A percentile compares a stretch with the other conserved stretches of the same genome.
phyloP scores from a whole-genome alignment of 2,329 filamentous ascomycete species.

The Alternaria arborescens region DNA sequence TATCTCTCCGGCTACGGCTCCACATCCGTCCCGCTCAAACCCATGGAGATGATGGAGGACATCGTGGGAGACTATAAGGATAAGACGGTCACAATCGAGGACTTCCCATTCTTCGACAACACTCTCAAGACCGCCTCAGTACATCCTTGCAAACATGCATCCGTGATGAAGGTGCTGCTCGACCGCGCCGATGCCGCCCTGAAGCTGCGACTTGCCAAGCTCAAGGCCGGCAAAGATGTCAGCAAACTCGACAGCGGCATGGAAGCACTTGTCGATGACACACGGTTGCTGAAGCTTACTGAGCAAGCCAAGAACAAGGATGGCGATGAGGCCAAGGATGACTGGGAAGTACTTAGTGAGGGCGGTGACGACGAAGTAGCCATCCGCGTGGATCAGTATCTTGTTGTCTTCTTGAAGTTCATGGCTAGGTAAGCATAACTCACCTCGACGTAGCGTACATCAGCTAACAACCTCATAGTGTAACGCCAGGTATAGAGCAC shows the following conservation, averaged over 20 bases:
- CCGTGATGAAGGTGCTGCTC: slow-evolving; percentile 96
- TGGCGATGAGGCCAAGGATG: slow-evolving; percentile 54
- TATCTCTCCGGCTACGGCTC: slow-evolving; percentile 91
- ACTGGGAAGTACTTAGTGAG: slow-evolving; percentile 69
- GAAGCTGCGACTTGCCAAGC: slow-evolving; percentile 85
- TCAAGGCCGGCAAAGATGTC: slow-evolving; percentile 69
- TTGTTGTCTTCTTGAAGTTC: slow-evolving; percentile 87
- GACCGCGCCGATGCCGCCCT: slow-evolving; percentile 94
- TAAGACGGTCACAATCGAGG: slow-evolving; percentile 97
- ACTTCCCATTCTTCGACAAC: slow-evolving; percentile 93
- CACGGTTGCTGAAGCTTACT: slow-evolving; percentile 69
- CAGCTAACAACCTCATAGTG: slow-evolving; percentile 69
- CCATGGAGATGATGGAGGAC: slow-evolving; percentile 92
- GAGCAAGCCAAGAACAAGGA: slow-evolving; percentile 55
- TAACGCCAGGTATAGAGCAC: slow-evolving; percentile 96
- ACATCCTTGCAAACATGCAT: slow-evolving; percentile 96
- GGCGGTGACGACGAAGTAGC: slow-evolving; percentile 77
- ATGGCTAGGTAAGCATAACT: slow-evolving; percentile 55
- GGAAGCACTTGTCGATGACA: slow-evolving; percentile 86
- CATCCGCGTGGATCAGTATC: slow-evolving; percentile 86
- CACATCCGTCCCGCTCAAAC: slow-evolving; percentile 80
- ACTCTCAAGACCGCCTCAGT: slow-evolving; percentile 95
- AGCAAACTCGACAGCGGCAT: slow-evolving; percentile 68
- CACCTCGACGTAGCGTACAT: slow-evolving; percentile 57
- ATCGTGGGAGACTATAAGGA: slow-evolving; percentile 97